These are phyloP conservation scores for Phalaenopsis equestris DNA, from an alignment of 106 monocot genomes.

Conservation along the genomic window DNA sequence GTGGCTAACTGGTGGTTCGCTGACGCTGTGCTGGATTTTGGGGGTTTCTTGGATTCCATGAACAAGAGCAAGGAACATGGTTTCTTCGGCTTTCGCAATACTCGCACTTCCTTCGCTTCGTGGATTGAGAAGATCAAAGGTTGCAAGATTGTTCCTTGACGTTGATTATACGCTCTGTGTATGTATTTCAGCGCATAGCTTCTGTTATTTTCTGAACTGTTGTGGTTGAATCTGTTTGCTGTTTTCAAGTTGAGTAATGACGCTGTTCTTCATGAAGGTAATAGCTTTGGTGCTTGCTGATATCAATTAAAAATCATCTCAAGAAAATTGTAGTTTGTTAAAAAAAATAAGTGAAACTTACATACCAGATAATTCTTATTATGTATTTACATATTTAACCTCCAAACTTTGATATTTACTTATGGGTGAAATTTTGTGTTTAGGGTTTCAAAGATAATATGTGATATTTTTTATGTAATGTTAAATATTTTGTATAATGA, in stretches of 20 bases:
- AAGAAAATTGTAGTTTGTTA: no score
- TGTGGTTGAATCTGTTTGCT: background rate
- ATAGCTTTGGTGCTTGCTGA: background rate
- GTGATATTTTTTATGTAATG: no score
- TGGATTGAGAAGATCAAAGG: constrained; percentile 78
- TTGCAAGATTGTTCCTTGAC: constrained; percentile 68
- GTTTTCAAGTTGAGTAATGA: background rate
- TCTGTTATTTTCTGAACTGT: background rate
- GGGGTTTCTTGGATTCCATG: constrained; percentile 49
- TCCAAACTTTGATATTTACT: no score
- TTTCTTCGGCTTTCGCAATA: constrained; percentile 65
- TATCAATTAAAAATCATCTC: background rate
- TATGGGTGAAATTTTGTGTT: no score
- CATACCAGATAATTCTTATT: no score
- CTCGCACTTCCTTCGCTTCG: constrained; percentile 30
- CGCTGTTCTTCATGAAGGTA: background rate
- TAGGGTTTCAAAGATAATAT: no score
- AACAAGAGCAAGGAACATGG: constrained; percentile 89
- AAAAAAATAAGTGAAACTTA: no score
- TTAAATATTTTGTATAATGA: no score
- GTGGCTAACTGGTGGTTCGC: constrained; percentile 47
- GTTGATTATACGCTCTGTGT: background rate
- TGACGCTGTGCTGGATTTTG: constrained; percentile 19
- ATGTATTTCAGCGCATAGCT: background rate
- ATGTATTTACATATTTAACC: no score